Conservation (phyloP, 148 eudicot species). For the Bassia scoparia region DNA sequence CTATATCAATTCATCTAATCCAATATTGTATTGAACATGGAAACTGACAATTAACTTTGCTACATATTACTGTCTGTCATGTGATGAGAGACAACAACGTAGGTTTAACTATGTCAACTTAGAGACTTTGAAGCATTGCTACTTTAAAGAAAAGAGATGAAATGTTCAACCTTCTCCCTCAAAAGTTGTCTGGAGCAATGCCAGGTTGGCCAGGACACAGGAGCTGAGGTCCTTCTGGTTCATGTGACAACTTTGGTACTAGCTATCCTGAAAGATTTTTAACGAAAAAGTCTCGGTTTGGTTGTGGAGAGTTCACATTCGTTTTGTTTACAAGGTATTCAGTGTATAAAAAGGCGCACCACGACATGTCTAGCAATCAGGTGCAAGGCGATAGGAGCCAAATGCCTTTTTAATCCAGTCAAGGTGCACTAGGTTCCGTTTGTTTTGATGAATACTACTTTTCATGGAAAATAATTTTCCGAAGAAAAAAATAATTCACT, state of each 20-base stretch:
- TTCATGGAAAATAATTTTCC: too few species aligned
- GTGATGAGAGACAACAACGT: background rate
- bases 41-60: background rate
- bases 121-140: slow-evolving; percentile 16
- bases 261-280: slow-evolving; percentile 35
- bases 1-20: background rate
- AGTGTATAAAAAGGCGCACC: background rate
- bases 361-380: background rate
- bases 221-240: slow-evolving; percentile 29
- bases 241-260: slow-evolving; percentile 28
- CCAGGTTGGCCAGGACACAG: slow-evolving; percentile 26
- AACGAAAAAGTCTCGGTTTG: slow-evolving; percentile 31
- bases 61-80: background rate
- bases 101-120: slow-evolving; percentile 6
- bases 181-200: slow-evolving; percentile 28
- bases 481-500: too few species aligned
- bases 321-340: background rate
- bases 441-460: too few species aligned
- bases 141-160: slow-evolving; percentile 27
- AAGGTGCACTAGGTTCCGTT: too few species aligned
- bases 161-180: slow-evolving; percentile 31
- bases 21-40: background rate
- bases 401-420: too few species aligned
- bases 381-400: background rate
- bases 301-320: slow-evolving; percentile 21